A percentile compares a stretch with the other conserved stretches of the same genome.
These are phyloP conservation scores for Coffea humblotiana DNA, from an alignment of 305 asterid species.

Conservation along the genomic window DNA sequence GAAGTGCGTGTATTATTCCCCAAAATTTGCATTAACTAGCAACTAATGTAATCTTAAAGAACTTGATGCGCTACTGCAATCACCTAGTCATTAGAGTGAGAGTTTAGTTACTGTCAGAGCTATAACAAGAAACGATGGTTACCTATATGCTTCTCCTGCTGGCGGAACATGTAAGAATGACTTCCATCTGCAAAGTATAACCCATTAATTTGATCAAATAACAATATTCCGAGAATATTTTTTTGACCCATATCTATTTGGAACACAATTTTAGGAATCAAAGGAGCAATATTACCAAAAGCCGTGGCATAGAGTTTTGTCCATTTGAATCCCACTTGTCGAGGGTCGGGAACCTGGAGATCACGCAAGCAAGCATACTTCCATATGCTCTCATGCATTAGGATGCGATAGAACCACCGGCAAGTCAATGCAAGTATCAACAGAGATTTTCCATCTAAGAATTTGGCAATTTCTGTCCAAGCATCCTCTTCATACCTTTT, in stretches of 20 bases:
- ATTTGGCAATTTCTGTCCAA: conserved; percentile 95
- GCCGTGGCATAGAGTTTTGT: conserved; percentile 71
- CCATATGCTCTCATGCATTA: conserved; percentile 83
- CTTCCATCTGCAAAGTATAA: conserved; percentile 75
- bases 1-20: background rate
- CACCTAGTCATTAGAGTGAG: background rate
- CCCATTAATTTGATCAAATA: conserved; percentile 20
- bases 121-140: conserved; percentile 21
- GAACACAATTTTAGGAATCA: conserved; percentile 2
- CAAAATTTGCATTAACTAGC: background rate
- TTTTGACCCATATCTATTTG: background rate
- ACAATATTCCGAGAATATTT: background rate
- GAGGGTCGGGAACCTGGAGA: conserved; percentile 89
- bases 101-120: conserved; percentile 6
- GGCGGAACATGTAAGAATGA: conserved; percentile 75
- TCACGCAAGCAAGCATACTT: conserved; percentile 83
- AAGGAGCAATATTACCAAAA: conserved; percentile 55
- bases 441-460: conserved; percentile 83
- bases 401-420: conserved; percentile 70
- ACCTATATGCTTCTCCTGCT: conserved; percentile 94
- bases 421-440: conserved; percentile 78
- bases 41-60: background rate
- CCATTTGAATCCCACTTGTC: conserved; percentile 66
- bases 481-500: conserved; percentile 81
- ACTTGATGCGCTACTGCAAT: background rate